Base-by-base conservation (phyloP, 2,329 filamentous ascomycete species). In the Colletotrichum higginsianum region DNA sequence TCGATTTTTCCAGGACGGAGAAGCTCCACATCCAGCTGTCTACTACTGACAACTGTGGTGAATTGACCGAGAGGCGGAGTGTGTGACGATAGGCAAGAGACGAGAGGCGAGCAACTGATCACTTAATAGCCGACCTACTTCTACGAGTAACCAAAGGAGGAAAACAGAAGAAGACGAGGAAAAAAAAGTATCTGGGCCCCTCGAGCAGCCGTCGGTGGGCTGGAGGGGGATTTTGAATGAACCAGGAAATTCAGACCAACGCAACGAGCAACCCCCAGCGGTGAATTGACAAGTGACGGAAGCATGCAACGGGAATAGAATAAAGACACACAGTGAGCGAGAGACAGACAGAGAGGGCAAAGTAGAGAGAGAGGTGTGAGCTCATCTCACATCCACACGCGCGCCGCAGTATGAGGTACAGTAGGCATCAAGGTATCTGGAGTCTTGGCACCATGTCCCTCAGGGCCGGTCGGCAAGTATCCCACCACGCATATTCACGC, bases 291-390 rank as follows among this genome's bases (percentile, higher is more conserved):
- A 69, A 72, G 66, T 72, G 69, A 72, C 66, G 69, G 66, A 69
- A 60, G 66, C 69, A 72, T 69, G 69, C 64, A 69, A 69, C 58
- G 55, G 42, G 16, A 42, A n/a, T n/a, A 44, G 55, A 11, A 38
- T 12, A 38, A 38, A 38, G 35, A 38, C 8, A 26, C 13, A 55
- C 52, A 8, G 6, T 3, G 18, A 8, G 9, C 8, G 30, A 30
- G 16, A 38, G 35, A 42, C 3, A 16, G 21, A 8, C 2, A 52
- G 53, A 30, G 8, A 30, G 1, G 35, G 21, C 26, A 30, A 9
- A 63, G 60, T 40, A 68, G 60, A 72, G 66, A 72, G 66, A 60
- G 69, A 71, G 69, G 69, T 68, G 69, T 71, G 69, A 71, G 65
- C 68, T 68, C 65, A 63, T 68, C 65, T 62, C 68, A 60, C 65